phyloP scores from a whole-genome alignment of 192 early-diverging fungal genomes.

The Backusella tuberculispora region DNA sequence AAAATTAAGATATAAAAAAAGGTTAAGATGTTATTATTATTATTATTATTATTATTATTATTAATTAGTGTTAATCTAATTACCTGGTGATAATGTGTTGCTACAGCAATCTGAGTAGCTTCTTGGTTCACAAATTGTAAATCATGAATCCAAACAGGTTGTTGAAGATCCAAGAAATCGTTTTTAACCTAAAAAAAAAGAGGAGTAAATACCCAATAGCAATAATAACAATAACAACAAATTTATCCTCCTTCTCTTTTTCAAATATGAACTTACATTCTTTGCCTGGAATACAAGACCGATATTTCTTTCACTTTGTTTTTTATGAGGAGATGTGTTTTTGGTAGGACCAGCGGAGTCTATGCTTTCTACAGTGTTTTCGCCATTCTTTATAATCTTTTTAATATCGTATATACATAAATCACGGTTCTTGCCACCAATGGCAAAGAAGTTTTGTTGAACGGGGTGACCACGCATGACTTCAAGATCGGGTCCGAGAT shows the following conservation, averaged over 20 bases:
- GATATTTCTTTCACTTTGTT: slow-evolving; percentile 25
- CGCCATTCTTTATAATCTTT: neutral
- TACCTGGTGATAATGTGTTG: slow-evolving; percentile 73
- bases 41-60: neutral
- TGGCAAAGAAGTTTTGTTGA: slow-evolving; percentile 70
- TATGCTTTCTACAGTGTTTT: neutral
- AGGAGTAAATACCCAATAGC: neutral
- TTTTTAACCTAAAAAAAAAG: slow-evolving; percentile 50
- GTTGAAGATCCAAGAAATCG: slow-evolving; percentile 79
- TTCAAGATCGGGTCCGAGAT: slow-evolving; percentile 53
- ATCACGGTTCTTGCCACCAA: slow-evolving; percentile 88
- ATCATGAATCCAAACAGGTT: slow-evolving; percentile 90
- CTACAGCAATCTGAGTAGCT: slow-evolving; percentile 59
- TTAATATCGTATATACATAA: slow-evolving; percentile 75
- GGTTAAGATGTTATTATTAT: neutral
- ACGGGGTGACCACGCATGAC: slow-evolving; percentile 71
- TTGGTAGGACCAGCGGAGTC: slow-evolving; percentile 6
- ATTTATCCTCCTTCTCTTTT: neutral
- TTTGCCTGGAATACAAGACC: slow-evolving; percentile 81
- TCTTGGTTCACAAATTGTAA: slow-evolving; percentile 72
- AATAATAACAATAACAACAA: neutral
- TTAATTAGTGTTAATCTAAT: neutral
- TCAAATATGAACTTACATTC: slow-evolving; percentile 54
- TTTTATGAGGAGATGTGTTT: slow-evolving; percentile 34
- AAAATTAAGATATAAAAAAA: neutral